These are phyloP conservation scores for Talaromyces albobiverticillius DNA, from an alignment of 2,329 filamentous ascomycete species.

Conservation along the genomic window DNA sequence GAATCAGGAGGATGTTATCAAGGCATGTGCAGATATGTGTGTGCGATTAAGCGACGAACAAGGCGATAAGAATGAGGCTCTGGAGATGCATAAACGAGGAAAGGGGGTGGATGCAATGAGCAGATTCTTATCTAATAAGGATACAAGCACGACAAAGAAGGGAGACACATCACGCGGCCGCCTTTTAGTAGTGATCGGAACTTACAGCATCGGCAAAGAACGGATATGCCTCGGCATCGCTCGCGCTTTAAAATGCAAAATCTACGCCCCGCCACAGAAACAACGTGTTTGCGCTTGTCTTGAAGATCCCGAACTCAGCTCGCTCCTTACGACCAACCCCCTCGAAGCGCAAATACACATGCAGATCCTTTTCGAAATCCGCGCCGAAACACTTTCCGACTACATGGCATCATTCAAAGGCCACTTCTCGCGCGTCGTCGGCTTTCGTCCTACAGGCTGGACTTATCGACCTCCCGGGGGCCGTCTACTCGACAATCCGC, in stretches of 20 bases:
- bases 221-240: conserved; percentile 92
- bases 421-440: conserved; percentile 81
- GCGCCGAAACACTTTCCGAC: conserved; percentile 82
- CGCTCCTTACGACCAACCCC: conserved; percentile 75
- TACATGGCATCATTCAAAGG: conserved; percentile 79
- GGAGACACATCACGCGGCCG: conserved; percentile 44
- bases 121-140: conserved; percentile 55
- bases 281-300: conserved; percentile 80
- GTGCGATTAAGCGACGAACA: conserved; percentile 69
- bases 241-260: conserved; percentile 78
- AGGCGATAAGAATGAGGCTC: conserved; percentile 54
- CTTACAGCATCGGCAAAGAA: conserved; percentile 97
- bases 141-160: conserved; percentile 34
- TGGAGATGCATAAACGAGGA: conserved; percentile 56
- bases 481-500: conserved; percentile 60
- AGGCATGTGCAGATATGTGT: conserved; percentile 83
- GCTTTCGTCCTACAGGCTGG: conserved; percentile 92
- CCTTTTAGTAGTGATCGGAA: conserved; percentile 88
- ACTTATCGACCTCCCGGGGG: conserved; percentile 74
- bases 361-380: conserved; percentile 93
- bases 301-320: conserved; percentile 76
- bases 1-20: conserved; percentile 80
- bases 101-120: conserved; percentile 59
- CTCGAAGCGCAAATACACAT: conserved; percentile 92
- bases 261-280: conserved; percentile 81